Evolutionary conservation across 129 eudicot genomes (phyloP).

Genomic region (Rutidosis leptorrhynchoides): DNA sequence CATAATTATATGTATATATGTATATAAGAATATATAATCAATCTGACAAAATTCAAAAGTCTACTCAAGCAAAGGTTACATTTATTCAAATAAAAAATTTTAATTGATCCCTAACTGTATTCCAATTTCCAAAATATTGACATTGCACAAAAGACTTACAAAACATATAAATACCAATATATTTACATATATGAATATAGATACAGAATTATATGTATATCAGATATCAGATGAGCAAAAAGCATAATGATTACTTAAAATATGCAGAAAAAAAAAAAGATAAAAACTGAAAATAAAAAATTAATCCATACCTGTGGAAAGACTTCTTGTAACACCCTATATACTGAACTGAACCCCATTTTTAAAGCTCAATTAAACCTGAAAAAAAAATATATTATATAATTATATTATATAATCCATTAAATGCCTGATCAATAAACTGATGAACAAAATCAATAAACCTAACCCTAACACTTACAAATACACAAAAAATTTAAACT

Average conservation of each 20-base stretch:
- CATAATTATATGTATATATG: too few species aligned
- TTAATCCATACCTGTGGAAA: conserved; percentile 66
- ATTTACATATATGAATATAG: background rate
- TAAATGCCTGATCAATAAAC: conserved; percentile 5
- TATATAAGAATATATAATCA: background rate
- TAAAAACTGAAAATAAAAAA: background rate
- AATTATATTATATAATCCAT: background rate
- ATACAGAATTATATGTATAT: too few species aligned
- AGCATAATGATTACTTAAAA: background rate
- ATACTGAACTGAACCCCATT: conserved; percentile 75
- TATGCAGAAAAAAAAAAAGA: background rate
- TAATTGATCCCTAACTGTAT: background rate
- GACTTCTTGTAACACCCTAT: conserved; percentile 48
- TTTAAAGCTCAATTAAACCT: conserved; percentile 26
- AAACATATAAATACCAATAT: background rate
- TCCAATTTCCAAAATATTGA: background rate
- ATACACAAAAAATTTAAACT: background rate
- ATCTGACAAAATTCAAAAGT: background rate
- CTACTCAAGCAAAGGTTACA: background rate
- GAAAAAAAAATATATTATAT: conserved; percentile 9
- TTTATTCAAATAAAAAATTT: background rate
- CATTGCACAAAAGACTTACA: background rate
- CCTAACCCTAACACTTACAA: background rate
- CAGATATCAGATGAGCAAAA: background rate
- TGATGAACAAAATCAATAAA: conserved; percentile 7